Evolutionary conservation across 2,329 filamentous ascomycete genomes (phyloP), one percentile per base, ranked within the genome.

Genomic region (Diaporthe sp.): DNA sequence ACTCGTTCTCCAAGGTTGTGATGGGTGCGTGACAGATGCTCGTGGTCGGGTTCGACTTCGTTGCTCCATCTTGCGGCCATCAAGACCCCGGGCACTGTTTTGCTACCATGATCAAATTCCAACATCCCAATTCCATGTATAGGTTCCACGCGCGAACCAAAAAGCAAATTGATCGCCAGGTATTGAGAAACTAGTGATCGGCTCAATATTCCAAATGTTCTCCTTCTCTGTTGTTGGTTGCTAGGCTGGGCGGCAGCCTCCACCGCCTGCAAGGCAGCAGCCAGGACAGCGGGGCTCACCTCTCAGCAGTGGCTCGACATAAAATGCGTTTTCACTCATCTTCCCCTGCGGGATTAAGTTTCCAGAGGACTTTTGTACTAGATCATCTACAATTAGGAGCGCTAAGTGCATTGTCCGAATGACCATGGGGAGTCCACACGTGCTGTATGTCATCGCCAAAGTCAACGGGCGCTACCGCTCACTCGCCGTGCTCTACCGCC

Each of bases 1-100:
- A 85, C 13, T 85, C 84, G 1, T 86, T 89, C 77, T 82, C 82
- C 0, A 87, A 83, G 79, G 86, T 88, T 7, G 76, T 84, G 37
- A 83, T 84, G 75, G 73, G 75, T 6, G 61, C 61, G 4, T 76
- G 68, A 75, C 17, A 53, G 9, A 3, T 34, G 42, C 51, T 55
- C 25, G 53, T 31, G 25, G 53, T 25, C 4, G 25, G 13, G 7
- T 0, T 4, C 13, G 25, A 20, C 0, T 20, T 6, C 44, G 17
- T 47, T 20, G 7, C 22, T 47, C 7, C 44, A 1, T 22, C 20
- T 22, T 22, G 44, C 44, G 8, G 6, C 44, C 44, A 8, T 8
- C 44, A 49, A 22, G 42, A 13, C 4, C 58, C 15, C 3, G 13
- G 3, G n/a, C 4, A 1, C 15, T 31, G 39, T 6, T 22, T 20